Percentiles rank a stretch among this genome's conserved stretches.
phyloP scores from a whole-genome alignment of 129 eudicot genomes.

The carrot (Daucus carota) region DNA sequence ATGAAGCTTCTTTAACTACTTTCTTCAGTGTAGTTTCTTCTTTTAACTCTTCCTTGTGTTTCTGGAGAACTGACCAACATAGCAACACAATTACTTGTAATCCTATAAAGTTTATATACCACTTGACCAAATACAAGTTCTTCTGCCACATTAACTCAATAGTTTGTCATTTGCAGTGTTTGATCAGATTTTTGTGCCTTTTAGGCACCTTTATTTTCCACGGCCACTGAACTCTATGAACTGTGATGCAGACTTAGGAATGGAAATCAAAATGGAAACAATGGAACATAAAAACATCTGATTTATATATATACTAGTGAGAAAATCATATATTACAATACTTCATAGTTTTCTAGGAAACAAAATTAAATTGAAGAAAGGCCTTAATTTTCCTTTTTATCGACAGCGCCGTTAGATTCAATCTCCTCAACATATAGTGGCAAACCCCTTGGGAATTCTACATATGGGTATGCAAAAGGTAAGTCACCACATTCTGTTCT shows the following conservation, averaged over 20 bases:
- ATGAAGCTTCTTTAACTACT: background rate
- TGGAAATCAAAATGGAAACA: background rate
- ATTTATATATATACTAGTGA: background rate
- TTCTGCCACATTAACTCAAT: background rate
- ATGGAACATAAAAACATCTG: background rate
- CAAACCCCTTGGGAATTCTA: constrained; percentile 49
- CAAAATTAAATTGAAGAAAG: background rate
- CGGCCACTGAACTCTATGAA: background rate
- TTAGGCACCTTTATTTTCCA: background rate
- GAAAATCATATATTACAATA: background rate
- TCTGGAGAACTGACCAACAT: background rate
- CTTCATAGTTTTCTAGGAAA: background rate
- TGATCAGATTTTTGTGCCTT: background rate
- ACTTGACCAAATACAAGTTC: background rate
- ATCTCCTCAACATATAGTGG: constrained; percentile 25
- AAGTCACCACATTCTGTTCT: constrained; percentile 47
- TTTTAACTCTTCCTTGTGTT: background rate
- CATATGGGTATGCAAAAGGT: constrained; percentile 69
- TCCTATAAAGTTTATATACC: background rate
- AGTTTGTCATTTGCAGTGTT: background rate
- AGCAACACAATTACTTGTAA: background rate
- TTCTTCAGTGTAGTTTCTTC: background rate
- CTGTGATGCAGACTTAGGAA: background rate
- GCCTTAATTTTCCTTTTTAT: background rate
- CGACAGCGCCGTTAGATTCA: background rate